Conservation (phyloP, 148 eudicot genomes). For the Gaultheria prostrata region DNA sequence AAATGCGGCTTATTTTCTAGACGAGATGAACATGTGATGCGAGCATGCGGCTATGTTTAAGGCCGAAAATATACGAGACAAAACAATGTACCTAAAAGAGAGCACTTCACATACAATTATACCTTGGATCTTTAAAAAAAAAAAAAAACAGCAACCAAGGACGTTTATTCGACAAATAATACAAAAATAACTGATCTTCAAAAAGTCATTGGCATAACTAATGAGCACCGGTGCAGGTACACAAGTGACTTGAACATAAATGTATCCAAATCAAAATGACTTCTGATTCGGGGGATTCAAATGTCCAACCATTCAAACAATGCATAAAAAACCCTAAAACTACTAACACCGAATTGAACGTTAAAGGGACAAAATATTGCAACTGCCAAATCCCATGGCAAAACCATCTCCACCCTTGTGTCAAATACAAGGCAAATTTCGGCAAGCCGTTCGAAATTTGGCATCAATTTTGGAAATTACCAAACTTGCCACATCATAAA, state of each 20-base stretch:
- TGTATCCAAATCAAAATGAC: background rate
- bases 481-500: background rate
- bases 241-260: background rate
- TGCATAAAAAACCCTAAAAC: background rate
- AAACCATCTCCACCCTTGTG: too few species aligned
- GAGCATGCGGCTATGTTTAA: background rate
- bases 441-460: too few species aligned
- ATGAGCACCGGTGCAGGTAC: background rate
- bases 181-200: background rate
- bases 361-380: background rate
- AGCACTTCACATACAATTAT: background rate
- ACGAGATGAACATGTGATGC: background rate
- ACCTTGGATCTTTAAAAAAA: background rate
- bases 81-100: background rate
- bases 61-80: background rate
- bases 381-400: background rate
- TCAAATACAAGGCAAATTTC: too few species aligned
- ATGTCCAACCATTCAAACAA: background rate
- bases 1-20: background rate
- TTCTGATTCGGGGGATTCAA: background rate
- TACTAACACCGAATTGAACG: background rate
- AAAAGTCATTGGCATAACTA: background rate
- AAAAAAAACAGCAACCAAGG: background rate
- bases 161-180: background rate
- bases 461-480: background rate